These are phyloP conservation scores for Hymenoscyphus infarciens DNA, from an alignment of 2,329 filamentous ascomycete species.

Conservation along the genomic window DNA sequence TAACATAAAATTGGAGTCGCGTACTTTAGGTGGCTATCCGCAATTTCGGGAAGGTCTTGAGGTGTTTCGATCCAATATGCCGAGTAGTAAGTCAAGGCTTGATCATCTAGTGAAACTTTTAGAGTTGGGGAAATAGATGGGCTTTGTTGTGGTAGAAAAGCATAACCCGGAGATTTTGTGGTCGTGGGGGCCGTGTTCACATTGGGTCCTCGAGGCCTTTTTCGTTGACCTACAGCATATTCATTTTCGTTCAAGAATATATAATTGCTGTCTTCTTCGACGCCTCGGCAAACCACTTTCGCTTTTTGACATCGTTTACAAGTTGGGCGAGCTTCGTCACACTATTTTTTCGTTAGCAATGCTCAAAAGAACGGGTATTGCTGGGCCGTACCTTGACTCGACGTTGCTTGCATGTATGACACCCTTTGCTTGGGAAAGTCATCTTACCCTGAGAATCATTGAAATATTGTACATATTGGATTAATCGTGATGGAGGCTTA, in stretches of 20 bases:
- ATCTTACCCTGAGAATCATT: background rate
- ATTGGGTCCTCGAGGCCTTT: slow-evolving; percentile 21
- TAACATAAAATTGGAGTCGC: background rate
- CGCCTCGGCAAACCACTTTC: slow-evolving; percentile 11
- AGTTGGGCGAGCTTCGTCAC: background rate
- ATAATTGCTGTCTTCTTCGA: slow-evolving; percentile 2
- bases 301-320: background rate
- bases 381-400: background rate
- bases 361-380: background rate
- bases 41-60: slow-evolving; percentile 10
- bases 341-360: background rate
- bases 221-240: slow-evolving; percentile 14
- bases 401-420: background rate
- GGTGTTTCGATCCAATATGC: slow-evolving; percentile 7
- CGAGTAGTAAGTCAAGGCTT: slow-evolving; percentile 10
- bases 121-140: background rate
- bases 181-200: background rate
- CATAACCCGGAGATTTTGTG: background rate
- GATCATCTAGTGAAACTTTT: background rate
- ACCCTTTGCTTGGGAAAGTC: background rate
- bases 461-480: background rate
- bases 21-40: slow-evolving; percentile 3
- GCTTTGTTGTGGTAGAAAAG: background rate
- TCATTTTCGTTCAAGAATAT: slow-evolving; percentile 19
- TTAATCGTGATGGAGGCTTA: background rate